These are phyloP conservation scores for Calamus simplicifolius DNA, from an alignment of 176 grass and related monocot genomes.

Conservation along the genomic window DNA sequence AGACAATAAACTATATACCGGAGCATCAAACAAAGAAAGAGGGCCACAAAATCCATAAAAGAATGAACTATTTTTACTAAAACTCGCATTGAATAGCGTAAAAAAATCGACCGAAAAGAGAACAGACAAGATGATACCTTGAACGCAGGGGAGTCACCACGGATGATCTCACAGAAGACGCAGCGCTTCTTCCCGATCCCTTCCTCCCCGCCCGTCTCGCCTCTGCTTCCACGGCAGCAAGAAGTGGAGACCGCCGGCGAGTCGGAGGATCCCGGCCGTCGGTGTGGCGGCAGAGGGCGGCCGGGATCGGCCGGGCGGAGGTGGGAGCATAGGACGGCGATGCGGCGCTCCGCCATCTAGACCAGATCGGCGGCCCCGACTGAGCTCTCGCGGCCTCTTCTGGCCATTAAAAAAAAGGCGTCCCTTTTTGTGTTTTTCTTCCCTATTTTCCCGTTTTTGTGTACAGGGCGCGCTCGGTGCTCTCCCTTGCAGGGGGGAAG, in stretches of 20 bases:
- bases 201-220: neutral
- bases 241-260: neutral
- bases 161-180: conserved; percentile 63
- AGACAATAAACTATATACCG: too few species aligned
- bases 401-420: too few species aligned
- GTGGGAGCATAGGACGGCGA: conserved; percentile 63
- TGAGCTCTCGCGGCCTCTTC: too few species aligned
- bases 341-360: conserved; percentile 16
- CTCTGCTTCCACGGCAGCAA: neutral
- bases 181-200: conserved; percentile 14
- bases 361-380: too few species aligned
- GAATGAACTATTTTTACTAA: too few species aligned
- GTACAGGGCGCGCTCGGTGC: too few species aligned
- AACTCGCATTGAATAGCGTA: too few species aligned
- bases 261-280: neutral
- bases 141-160: conserved; percentile 43
- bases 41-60: too few species aligned
- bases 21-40: too few species aligned
- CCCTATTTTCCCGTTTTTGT: too few species aligned
- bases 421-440: too few species aligned
- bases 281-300: neutral
- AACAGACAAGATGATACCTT: conserved; percentile 27
- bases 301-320: conserved; percentile 1
- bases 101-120: neutral
- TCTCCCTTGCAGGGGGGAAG: too few species aligned